Conservation (phyloP, 2,329 filamentous ascomycete genomes). For the Cercospora sp. region DNA sequence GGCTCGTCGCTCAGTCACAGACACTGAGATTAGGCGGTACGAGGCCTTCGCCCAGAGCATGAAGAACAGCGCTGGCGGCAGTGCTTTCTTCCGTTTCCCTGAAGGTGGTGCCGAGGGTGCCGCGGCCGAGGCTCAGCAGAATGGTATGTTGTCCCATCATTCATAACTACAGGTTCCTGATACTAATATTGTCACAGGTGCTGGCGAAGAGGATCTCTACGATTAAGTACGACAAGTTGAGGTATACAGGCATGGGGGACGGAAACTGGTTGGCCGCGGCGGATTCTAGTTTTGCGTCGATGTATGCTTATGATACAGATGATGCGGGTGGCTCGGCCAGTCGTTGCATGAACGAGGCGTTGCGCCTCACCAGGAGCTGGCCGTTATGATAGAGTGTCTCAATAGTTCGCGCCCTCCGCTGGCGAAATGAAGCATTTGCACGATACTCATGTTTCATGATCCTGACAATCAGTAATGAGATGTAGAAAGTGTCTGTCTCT, state of each 20-base stretch:
- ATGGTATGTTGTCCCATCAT: constrained; percentile 37
- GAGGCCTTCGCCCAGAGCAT: constrained; percentile 98
- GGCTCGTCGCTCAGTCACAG: constrained; percentile 88
- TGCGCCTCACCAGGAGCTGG: constrained; percentile 7
- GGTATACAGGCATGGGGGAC: constrained; percentile 12
- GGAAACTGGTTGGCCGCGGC: constrained; percentile 12
- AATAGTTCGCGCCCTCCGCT: constrained; percentile 21
- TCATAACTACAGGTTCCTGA: constrained; percentile 18
- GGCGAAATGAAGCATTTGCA: constrained; percentile 14
- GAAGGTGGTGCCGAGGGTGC: constrained; percentile 56
- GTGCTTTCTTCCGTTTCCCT: constrained; percentile 92
- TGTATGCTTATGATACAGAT: constrained; percentile 11
- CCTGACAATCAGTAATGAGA: neutral
- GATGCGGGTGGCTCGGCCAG: neutral
- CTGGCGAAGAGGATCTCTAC: constrained; percentile 96
- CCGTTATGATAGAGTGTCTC: constrained; percentile 25
- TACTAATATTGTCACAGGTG: constrained; percentile 61
- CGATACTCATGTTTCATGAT: neutral
- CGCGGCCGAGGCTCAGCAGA: constrained; percentile 37
- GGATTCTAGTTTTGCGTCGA: constrained; percentile 12
- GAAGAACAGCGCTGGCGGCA: constrained; percentile 95
- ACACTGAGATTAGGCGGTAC: constrained; percentile 96
- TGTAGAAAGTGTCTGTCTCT: neutral
- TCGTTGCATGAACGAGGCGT: constrained; percentile 19
- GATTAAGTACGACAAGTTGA: constrained; percentile 59